These are phyloP conservation scores for Solanum hybrid DNA, from an alignment of 305 asterid genomes.

Conservation along the genomic window DNA sequence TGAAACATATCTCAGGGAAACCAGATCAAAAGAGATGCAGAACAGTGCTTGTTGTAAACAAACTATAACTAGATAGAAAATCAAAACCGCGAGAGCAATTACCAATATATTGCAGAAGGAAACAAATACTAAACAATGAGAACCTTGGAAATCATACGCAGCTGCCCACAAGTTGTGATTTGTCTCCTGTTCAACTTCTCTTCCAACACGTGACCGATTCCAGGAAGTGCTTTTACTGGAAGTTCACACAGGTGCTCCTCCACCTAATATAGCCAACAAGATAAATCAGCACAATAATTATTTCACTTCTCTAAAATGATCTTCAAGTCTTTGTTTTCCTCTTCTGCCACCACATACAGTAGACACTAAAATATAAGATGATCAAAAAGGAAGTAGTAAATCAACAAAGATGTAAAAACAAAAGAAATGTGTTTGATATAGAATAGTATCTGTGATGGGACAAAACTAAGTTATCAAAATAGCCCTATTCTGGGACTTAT, in stretches of 20 bases:
- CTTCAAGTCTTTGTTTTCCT: neutral
- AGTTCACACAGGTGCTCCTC: conserved; percentile 59
- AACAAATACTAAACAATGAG: neutral
- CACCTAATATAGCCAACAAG: conserved; percentile 42
- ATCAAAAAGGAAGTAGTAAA: neutral
- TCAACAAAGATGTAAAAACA: neutral
- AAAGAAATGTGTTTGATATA: neutral
- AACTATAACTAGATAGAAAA: neutral
- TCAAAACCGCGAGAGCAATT: neutral
- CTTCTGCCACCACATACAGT: neutral
- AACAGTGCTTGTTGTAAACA: neutral
- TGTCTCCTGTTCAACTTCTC: conserved; percentile 58
- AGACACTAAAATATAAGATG: neutral
- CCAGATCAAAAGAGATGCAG: neutral
- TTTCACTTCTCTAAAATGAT: neutral
- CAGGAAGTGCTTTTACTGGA: conserved; percentile 95
- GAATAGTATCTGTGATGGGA: neutral
- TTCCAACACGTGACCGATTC: conserved; percentile 80
- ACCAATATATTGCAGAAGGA: neutral
- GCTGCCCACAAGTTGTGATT: conserved; percentile 64
- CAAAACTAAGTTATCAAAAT: neutral
- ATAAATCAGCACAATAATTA: conserved; percentile 1
- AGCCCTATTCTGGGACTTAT: neutral
- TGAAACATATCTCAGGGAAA: neutral
- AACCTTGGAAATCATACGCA: conserved; percentile 63